Conservation (phyloP, 257 asterid species). For the Handroanthus guayacan region DNA sequence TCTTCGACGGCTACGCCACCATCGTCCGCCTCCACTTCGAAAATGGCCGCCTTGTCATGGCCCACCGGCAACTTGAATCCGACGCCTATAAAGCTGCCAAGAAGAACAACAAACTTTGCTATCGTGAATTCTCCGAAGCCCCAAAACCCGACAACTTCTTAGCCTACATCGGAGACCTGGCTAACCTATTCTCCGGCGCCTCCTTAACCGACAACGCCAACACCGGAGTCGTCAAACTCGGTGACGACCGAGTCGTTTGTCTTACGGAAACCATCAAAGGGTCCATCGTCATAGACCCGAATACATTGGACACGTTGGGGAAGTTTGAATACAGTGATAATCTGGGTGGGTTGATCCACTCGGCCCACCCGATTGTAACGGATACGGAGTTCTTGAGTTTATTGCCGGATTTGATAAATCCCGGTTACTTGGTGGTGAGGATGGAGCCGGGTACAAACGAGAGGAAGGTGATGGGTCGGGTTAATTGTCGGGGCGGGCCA, state of each 20-base stretch:
- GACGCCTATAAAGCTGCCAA: conserved; percentile 90
- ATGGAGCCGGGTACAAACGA: conserved; percentile 87
- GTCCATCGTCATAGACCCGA: conserved; percentile 71
- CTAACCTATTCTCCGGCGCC: conserved; percentile 85
- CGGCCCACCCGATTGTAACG: conserved; percentile 97
- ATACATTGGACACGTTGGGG: conserved; percentile 71
- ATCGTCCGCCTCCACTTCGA: conserved; percentile 82
- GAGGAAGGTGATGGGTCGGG: conserved; percentile 80
- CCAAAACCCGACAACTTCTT: conserved; percentile 79
- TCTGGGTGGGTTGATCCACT: conserved; percentile 79
- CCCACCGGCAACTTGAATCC: conserved; percentile 87
- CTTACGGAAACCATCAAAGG: conserved; percentile 91
- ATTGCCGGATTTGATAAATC: conserved; percentile 80
- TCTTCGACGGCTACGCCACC: conserved; percentile 98
- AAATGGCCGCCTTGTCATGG: conserved; percentile 70
- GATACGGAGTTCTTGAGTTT: conserved; percentile 68
- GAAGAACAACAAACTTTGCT: conserved; percentile 71
- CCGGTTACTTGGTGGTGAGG: conserved; percentile 78
- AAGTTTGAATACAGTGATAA: conserved; percentile 69
- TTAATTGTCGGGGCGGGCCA: conserved; percentile 80
- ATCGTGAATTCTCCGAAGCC: conserved; percentile 84
- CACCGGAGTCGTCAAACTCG: conserved; percentile 88
- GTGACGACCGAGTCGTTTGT: conserved; percentile 91
- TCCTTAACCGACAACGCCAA: conserved; percentile 92
- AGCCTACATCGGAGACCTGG: conserved; percentile 81